These are phyloP conservation scores for Mycena indigotica DNA, from an alignment of 768 basidiomycete species.

Conservation along the genomic window DNA sequence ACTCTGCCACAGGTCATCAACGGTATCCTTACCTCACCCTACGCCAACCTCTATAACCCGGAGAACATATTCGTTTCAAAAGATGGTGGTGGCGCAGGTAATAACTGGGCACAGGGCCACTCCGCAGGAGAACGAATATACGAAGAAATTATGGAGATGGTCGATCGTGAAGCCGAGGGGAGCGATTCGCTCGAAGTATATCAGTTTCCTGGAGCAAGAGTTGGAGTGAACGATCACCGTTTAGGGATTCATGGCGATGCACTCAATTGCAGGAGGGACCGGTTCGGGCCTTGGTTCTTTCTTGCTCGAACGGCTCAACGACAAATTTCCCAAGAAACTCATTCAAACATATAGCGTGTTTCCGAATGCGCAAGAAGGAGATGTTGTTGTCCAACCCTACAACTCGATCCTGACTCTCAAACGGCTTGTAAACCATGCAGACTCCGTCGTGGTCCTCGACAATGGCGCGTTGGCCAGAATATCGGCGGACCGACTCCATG, in stretches of 20 bases:
- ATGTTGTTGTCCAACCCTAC: conserved; percentile 98
- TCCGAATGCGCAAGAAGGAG: conserved; percentile 89
- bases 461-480: conserved; percentile 93
- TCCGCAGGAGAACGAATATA: conserved; percentile 87
- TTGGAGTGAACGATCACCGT: background rate
- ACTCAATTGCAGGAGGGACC: conserved; percentile 98
- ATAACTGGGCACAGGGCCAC: conserved; percentile 98
- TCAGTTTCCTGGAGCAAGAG: conserved; percentile 24
- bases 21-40: conserved; percentile 86
- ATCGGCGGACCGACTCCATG: conserved; percentile 87
- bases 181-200: conserved; percentile 94
- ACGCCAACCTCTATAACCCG: conserved; percentile 92
- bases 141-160: conserved; percentile 98
- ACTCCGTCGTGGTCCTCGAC: conserved; percentile 95
- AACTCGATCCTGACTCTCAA: conserved; percentile 93
- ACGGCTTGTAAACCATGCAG: conserved; percentile 92
- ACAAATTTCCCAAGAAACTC: conserved; percentile 98
- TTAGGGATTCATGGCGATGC: conserved; percentile 98
- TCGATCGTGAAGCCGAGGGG: conserved; percentile 96
- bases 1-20: conserved; percentile 80
- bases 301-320: conserved; percentile 92
- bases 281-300: conserved; percentile 99
- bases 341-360: conserved; percentile 99
- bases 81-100: conserved; percentile 98
- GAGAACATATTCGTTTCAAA: conserved; percentile 97